Base-by-base conservation (phyloP, 2,329 filamentous ascomycete species). In the Alternaria gaisen region DNA sequence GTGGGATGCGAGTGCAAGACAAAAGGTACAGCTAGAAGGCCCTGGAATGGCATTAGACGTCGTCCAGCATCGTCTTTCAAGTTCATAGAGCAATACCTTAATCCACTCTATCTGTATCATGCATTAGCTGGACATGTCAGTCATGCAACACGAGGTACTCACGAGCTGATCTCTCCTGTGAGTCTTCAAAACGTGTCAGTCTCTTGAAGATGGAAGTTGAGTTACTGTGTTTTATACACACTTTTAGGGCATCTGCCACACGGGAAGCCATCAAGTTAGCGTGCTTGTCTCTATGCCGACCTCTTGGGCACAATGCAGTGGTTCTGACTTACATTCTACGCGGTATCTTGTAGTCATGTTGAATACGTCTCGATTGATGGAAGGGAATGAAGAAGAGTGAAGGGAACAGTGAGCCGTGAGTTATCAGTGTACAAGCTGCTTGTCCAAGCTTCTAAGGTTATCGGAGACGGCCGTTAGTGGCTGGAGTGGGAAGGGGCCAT, bases 1-100 rank as follows among this genome's bases (percentile, higher is more conserved):
- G 93, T 96, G 4, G 95, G 95, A 76, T 98, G 94, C 1, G 94
- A 97, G 78, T 97, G 93, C 55, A 99, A 87, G 40, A 99, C 94
- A 76, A 99, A 99, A 0, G 95, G 95, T 0, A 98, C 94, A 1
- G 95, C 95, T 12, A 98, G 84, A 4, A 98, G 86, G 30, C 77
- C 77, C 77, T 79, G 3, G 0, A 16, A 4, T 12, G 16, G 34
- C 22, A 43, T 61, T 40, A 24, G 34, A 16, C 32, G 22, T 11
- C 22, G 20, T 60, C 40, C 63, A 34, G 26, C 20, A 2, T 41
- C 24, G 24, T 14, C 34, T 11, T 18, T 4, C 30, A n/a, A 28
- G 14, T 34, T 4, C 7, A 20, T 5, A 10, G 14, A 16, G n/a
- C 24, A 9, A 56, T 80, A 85, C 84, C 81, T 99, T 98, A 84